phyloP scores from a whole-genome alignment of 2,329 filamentous ascomycete genomes.

The Blastomyces emzantsi region DNA sequence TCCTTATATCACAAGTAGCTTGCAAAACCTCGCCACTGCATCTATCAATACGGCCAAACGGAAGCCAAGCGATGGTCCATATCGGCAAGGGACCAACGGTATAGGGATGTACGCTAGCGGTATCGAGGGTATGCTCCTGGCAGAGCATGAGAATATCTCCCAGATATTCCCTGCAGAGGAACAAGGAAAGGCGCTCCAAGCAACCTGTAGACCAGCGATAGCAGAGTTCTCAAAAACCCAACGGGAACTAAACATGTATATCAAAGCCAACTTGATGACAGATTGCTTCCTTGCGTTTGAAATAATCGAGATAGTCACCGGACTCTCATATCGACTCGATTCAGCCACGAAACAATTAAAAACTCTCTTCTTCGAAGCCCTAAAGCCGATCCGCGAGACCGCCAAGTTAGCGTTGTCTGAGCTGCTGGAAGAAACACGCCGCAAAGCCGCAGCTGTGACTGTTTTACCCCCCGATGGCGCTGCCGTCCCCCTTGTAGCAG shows the following conservation, averaged over 20 bases:
- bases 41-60: constrained; percentile 76
- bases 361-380: constrained; percentile 66
- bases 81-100: constrained; percentile 79
- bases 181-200: constrained; percentile 68
- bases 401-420: constrained; percentile 78
- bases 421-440: constrained; percentile 72
- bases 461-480: constrained; percentile 69
- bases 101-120: constrained; percentile 82
- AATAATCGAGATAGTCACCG: constrained; percentile 80
- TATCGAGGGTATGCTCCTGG: constrained; percentile 75
- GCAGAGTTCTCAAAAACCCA: constrained; percentile 77
- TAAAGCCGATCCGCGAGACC: constrained; percentile 86
- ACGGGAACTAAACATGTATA: constrained; percentile 79
- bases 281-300: constrained; percentile 96
- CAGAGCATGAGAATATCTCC: constrained; percentile 86
- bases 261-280: constrained; percentile 74
- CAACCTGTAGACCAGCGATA: constrained; percentile 68
- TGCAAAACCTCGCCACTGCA: constrained; percentile 80
- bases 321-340: constrained; percentile 69
- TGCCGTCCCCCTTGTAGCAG: constrained; percentile 65
- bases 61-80: constrained; percentile 66
- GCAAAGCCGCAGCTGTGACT: constrained; percentile 56
- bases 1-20: constrained; percentile 69
- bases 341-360: constrained; percentile 79
- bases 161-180: constrained; percentile 79